Evolutionary conservation across 345 rosid species (phyloP).

Genomic region (Linum usitatissimum): DNA sequence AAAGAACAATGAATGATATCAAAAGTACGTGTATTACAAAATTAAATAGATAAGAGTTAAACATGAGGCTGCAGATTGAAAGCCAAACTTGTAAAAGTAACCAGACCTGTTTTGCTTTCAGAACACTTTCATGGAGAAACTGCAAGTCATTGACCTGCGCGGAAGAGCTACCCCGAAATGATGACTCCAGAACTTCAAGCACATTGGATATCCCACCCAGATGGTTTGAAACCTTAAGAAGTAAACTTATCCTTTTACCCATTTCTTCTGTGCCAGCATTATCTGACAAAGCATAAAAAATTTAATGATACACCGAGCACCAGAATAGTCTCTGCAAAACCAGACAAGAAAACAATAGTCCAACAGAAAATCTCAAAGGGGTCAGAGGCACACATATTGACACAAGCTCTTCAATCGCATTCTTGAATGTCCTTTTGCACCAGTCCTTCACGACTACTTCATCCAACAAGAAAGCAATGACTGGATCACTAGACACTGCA

Average conservation of each 20-base stretch:
- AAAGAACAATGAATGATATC: neutral
- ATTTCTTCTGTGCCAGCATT: conserved; percentile 47
- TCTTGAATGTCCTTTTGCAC: conserved; percentile 75
- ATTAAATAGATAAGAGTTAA: neutral
- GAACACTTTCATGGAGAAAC: conserved; percentile 61
- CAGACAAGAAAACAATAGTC: neutral
- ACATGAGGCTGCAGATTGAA: neutral
- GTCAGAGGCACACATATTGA: conserved; percentile 69
- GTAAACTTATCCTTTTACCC: conserved; percentile 40
- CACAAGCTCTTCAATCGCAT: conserved; percentile 46
- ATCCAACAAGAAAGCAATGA: conserved; percentile 90
- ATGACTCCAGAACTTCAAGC: conserved; percentile 74
- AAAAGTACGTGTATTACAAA: too few relatives aligned
- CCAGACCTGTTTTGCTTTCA: conserved; percentile 83
- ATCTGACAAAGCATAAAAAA: conserved; percentile 54
- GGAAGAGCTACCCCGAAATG: conserved; percentile 65
- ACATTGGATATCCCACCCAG: conserved; percentile 60
- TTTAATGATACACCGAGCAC: neutral
- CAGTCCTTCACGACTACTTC: conserved; percentile 98
- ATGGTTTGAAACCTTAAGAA: conserved; percentile 43
- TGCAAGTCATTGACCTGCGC: conserved; percentile 69
- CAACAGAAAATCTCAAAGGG: conserved; percentile 13
- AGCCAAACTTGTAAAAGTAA: conserved; percentile 12
- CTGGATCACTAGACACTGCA: conserved; percentile 96
- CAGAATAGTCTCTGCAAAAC: conserved; percentile 1